Percentiles rank a stretch among this genome's conserved stretches.
Evolutionary conservation across 768 basidiomycete genomes (phyloP).

Genomic region (Hortiboletus campestris): DNA sequence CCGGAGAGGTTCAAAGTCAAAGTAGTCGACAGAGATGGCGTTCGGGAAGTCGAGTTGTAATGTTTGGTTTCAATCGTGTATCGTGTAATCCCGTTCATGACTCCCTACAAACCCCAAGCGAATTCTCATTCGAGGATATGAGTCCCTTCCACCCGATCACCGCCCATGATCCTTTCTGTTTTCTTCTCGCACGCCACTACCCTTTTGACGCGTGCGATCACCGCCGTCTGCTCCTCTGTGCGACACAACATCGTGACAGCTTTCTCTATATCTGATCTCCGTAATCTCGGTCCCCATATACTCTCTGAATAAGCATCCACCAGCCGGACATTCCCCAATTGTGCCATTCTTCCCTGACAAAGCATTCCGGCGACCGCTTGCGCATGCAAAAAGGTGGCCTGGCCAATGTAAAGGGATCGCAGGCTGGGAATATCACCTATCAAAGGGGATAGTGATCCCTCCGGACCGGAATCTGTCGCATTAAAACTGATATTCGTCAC

Average conservation of each 20-base stretch:
- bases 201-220: conserved; percentile 36
- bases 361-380: conserved; percentile 39
- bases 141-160: conserved; percentile 42
- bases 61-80: neutral
- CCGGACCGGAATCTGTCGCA: conserved; percentile 18
- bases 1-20: conserved; percentile 85
- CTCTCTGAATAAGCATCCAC: conserved; percentile 56
- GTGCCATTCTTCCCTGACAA: conserved; percentile 19
- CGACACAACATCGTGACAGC: conserved; percentile 21
- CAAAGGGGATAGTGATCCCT: conserved; percentile 22
- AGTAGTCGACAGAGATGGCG: conserved; percentile 89
- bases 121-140: conserved; percentile 19
- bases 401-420: conserved; percentile 46
- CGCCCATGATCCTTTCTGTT: conserved; percentile 53
- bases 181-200: conserved; percentile 49
- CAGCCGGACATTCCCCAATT: conserved; percentile 38
- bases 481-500: conserved; percentile 48
- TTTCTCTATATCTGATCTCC: conserved; percentile 47
- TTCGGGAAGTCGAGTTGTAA: conserved; percentile 75
- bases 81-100: conserved; percentile 4
- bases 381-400: conserved; percentile 46
- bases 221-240: conserved; percentile 10
- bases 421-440: conserved; percentile 40
- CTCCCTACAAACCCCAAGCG: neutral
- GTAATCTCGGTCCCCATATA: conserved; percentile 57